Evolutionary conservation across 805 yeast genomes (phyloP).

Genomic region (Lipomyces spencermartinsiae): DNA sequence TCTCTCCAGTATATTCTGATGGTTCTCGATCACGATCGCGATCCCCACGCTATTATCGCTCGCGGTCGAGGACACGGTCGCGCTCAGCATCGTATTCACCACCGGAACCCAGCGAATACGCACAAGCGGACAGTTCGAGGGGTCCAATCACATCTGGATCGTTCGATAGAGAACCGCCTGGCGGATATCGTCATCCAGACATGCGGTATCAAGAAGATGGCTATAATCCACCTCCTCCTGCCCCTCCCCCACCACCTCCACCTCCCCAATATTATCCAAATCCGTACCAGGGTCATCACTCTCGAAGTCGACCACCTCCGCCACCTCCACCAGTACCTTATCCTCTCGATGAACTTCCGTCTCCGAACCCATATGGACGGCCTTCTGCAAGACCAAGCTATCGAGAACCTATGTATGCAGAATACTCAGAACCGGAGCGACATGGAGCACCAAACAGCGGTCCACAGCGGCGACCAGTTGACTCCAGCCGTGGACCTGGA

Average conservation of each 20-base stretch:
- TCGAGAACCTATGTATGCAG: background rate
- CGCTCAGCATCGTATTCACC: background rate
- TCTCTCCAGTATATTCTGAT: background rate
- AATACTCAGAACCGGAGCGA: background rate
- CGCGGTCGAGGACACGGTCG: background rate
- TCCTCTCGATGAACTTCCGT: background rate
- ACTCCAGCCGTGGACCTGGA: background rate
- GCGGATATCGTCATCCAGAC: background rate
- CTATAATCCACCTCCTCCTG: background rate
- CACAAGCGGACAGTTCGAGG: background rate
- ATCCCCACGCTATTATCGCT: background rate
- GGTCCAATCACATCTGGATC: background rate
- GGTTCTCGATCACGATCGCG: background rate
- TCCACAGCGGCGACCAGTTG: background rate
- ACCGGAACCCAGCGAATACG: background rate
- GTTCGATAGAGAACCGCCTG: background rate
- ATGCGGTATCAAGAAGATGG: background rate
- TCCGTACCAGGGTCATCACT: background rate
- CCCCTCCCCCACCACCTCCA: conserved; percentile 3
- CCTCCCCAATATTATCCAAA: background rate
- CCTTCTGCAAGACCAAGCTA: background rate
- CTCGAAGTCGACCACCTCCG: background rate
- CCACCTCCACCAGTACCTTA: conserved; percentile 3
- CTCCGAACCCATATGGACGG: background rate
- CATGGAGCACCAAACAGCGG: background rate